Base-by-base conservation (phyloP, 2,329 filamentous ascomycete species). In the Fusarium palustre region DNA sequence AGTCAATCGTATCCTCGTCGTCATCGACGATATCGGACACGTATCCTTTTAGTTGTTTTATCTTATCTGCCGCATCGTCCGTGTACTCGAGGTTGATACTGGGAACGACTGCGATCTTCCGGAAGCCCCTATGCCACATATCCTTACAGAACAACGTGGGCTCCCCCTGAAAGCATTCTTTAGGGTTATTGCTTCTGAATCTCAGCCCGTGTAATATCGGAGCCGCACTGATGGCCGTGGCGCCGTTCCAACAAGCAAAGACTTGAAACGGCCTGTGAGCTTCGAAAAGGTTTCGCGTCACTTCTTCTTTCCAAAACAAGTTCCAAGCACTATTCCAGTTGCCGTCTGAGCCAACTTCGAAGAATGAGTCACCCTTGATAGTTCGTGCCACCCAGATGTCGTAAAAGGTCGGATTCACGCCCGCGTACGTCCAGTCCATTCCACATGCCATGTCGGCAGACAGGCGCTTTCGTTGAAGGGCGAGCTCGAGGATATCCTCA, bases 241-340 rank as follows among this genome's bases (percentile, higher is more conserved):
- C 85, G 4, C 87, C 88, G 61, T 89, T 88, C 87, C 87, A 89
- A 74, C 88, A 90, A 1, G 86, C 75, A 61, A 87, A 89, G 0
- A 88, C 87, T 72, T 89, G 88, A 62, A 89, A 85, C 1, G 33
- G 33, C 15, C 18, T 34, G 8, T 18, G 12, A 8, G 15, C 15
- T 4, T 34, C 15, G 8, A 33, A 33, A 7, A 13, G 31, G 7
- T 7, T 15, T 3, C 31, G 5, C 2, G 31, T 33, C 3, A 2
- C 28, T 28, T 28, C 28, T 2, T 33, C 79, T 68, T 85, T 45
- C 33, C 83, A 85, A 69, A 90, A 88, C 4, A 88, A 76, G 54
- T 86, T 80, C 79, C 81, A 81, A 0, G 83, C 81, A 13, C 73
- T 77, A 31, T 84, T 70, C 85, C 85, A 88, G 64, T 76, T 83